Conservation (phyloP, 768 basidiomycete species). For the Rhodotorula sphaerocarpa region DNA sequence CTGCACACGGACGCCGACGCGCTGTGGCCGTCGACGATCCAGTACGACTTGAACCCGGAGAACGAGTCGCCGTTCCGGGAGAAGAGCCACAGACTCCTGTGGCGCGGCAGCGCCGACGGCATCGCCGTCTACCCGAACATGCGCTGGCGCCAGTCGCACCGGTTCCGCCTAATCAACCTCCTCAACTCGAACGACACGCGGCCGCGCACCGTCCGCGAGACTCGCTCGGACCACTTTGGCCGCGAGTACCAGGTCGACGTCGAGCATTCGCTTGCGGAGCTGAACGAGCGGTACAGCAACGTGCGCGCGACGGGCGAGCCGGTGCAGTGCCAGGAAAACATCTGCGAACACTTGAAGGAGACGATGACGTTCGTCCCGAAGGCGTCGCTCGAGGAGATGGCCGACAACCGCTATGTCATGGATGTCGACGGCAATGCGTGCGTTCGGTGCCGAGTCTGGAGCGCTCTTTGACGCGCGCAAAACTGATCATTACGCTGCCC, state of each 20-base stretch:
- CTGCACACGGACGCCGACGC: slow-evolving; percentile 33
- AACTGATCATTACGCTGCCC: no score
- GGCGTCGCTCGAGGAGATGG: slow-evolving; percentile 5
- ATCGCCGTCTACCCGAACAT: slow-evolving; percentile 19
- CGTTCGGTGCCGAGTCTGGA: no score
- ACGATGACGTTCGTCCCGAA: slow-evolving; percentile 10
- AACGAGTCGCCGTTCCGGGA: slow-evolving; percentile 40
- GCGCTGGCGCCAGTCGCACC: slow-evolving; percentile 10
- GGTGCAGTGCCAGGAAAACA: slow-evolving; percentile 11
- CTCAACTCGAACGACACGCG: not conserved
- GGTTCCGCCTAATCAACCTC: slow-evolving; percentile 14
- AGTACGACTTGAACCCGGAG: slow-evolving; percentile 26
- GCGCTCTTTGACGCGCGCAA: no score
- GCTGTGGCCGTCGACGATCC: slow-evolving; percentile 21
- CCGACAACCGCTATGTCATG: slow-evolving; percentile 71
- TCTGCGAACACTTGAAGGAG: slow-evolving; percentile 14
- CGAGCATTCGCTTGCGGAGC: not conserved
- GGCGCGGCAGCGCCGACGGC: slow-evolving; percentile 47
- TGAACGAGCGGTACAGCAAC: slow-evolving; percentile 13
- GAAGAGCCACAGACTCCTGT: slow-evolving; percentile 45
- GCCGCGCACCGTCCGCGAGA: slow-evolving; percentile 3
- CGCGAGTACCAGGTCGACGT: slow-evolving; percentile 3
- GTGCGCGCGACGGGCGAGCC: slow-evolving; percentile 1
- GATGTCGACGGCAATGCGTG: slow-evolving; percentile 88
- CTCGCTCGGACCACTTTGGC: slow-evolving; percentile 1